Evolutionary conservation across 164 flowering plant genomes (phyloP).

Genomic region (Nelumbo lutea): DNA sequence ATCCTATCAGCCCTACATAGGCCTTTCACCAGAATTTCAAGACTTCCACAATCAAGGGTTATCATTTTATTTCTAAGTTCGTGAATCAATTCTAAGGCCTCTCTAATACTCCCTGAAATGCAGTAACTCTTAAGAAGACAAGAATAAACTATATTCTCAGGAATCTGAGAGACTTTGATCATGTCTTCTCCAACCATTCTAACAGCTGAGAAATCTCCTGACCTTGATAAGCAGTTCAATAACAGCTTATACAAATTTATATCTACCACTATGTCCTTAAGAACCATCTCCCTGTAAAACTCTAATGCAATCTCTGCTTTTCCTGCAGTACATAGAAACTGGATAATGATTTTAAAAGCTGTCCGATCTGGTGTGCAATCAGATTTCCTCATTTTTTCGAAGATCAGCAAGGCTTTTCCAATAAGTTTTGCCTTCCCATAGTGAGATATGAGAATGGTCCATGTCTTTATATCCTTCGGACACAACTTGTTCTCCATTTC

Average conservation of each 20-base stretch:
- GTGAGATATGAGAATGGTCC: slow-evolving; percentile 61
- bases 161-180: slow-evolving; percentile 39
- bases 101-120: slow-evolving; percentile 54
- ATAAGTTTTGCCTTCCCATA: slow-evolving; percentile 58
- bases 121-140: slow-evolving; percentile 58
- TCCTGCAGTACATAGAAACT: slow-evolving; percentile 38
- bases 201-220: slow-evolving; percentile 48
- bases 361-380: slow-evolving; percentile 55
- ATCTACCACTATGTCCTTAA: slow-evolving; percentile 38
- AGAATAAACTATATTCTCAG: slow-evolving; percentile 37
- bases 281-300: slow-evolving; percentile 68
- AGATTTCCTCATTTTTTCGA: slow-evolving; percentile 55
- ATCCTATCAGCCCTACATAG: slow-evolving; percentile 57
- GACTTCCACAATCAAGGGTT: slow-evolving; percentile 24
- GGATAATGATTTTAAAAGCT: slow-evolving; percentile 42
- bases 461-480: slow-evolving; percentile 55
- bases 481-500: slow-evolving; percentile 58
- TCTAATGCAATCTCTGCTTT: slow-evolving; percentile 72
- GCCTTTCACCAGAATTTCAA: slow-evolving; percentile 62
- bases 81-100: slow-evolving; percentile 62
- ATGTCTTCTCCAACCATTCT: slow-evolving; percentile 58
- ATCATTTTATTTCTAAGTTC: slow-evolving; percentile 42
- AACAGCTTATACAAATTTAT: slow-evolving; percentile 34
- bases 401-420: slow-evolving; percentile 50
- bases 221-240: slow-evolving; percentile 42